Evolutionary conservation across 805 yeast species (phyloP).

Genomic region (Barnettozyma sucrosica): DNA sequence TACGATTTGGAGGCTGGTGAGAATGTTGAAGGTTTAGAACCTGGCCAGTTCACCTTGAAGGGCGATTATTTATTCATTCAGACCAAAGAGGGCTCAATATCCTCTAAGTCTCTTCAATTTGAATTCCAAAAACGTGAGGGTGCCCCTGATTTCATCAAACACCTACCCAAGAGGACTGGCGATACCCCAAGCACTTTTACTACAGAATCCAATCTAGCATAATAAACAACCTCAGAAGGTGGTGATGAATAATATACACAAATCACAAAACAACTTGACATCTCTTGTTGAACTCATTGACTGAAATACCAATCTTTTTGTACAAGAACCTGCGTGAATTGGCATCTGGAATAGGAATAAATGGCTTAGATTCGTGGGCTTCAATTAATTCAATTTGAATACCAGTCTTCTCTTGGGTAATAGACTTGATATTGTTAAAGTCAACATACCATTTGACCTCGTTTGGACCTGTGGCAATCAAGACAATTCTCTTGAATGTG

Average conservation of each 20-base stretch:
- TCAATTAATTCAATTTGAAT: conserved; percentile 57
- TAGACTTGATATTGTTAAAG: conserved; percentile 60
- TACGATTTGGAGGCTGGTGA: conserved; percentile 28
- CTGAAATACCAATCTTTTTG: conserved; percentile 72
- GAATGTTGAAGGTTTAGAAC: conserved; percentile 3
- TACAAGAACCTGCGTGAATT: conserved; percentile 61
- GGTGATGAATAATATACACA: not conserved
- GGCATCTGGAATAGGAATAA: conserved; percentile 73
- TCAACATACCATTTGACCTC: conserved; percentile 65
- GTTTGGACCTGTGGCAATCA: conserved; percentile 57
- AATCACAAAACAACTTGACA: conserved; percentile 43
- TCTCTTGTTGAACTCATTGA: conserved; percentile 66
- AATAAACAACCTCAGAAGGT: not conserved
- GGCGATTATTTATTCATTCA: conserved; percentile 31
- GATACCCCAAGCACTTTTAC: conserved; percentile 17
- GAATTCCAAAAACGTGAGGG: conserved; percentile 49
- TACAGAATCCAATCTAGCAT: not conserved
- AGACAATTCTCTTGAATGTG: conserved; percentile 62
- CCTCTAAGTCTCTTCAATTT: conserved; percentile 37
- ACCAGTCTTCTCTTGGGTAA: conserved; percentile 76
- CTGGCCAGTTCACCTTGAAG: conserved; percentile 28
- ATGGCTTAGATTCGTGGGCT: conserved; percentile 49
- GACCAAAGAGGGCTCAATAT: conserved; percentile 39
- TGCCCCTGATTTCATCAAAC: conserved; percentile 37
- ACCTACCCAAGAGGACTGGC: conserved; percentile 44